A percentile compares a stretch with the other conserved stretches of the same genome.
phyloP scores from a whole-genome alignment of 495 filamentous ascomycete genomes.

The Cladorrhinum samala region DNA sequence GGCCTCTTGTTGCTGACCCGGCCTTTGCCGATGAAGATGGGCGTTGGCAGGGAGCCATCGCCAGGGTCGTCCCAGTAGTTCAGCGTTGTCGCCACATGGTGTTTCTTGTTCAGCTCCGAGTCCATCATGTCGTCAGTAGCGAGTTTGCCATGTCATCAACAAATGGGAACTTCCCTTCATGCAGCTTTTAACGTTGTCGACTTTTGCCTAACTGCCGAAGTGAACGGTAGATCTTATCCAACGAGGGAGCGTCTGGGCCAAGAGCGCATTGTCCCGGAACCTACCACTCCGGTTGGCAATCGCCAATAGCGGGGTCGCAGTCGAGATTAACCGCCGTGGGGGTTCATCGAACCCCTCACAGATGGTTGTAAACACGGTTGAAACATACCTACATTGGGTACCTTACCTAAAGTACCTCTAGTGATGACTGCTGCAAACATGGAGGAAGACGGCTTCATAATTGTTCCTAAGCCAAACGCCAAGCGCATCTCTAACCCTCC shows the following conservation, averaged over 20 bases:
- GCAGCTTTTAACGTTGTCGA: background rate
- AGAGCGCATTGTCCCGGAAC: background rate
- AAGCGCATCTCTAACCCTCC: background rate
- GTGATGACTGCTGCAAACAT: background rate
- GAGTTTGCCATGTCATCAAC: constrained; percentile 4
- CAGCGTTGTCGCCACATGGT: constrained; percentile 49
- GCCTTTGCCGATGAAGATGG: constrained; percentile 40
- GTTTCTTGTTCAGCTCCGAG: background rate
- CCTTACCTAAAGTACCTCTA: too few relatives aligned
- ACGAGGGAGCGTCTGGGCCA: background rate
- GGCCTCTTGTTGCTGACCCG: constrained; percentile 41
- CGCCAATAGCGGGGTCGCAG: background rate
- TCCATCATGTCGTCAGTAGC: background rate
- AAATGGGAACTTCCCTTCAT: background rate
- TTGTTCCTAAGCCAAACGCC: constrained; percentile 3
- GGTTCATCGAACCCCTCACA: background rate
- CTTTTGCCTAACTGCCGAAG: background rate
- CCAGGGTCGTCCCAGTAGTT: constrained; percentile 57
- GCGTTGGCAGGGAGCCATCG: constrained; percentile 52
- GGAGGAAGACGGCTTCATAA: constrained; percentile 11
- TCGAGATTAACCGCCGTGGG: background rate
- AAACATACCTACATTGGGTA: too few relatives aligned
- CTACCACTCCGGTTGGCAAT: background rate
- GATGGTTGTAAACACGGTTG: background rate
- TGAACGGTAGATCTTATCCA: background rate